phyloP scores from a whole-genome alignment of 2,329 filamentous ascomycete species.

The Scortechinia acanthostroma region DNA sequence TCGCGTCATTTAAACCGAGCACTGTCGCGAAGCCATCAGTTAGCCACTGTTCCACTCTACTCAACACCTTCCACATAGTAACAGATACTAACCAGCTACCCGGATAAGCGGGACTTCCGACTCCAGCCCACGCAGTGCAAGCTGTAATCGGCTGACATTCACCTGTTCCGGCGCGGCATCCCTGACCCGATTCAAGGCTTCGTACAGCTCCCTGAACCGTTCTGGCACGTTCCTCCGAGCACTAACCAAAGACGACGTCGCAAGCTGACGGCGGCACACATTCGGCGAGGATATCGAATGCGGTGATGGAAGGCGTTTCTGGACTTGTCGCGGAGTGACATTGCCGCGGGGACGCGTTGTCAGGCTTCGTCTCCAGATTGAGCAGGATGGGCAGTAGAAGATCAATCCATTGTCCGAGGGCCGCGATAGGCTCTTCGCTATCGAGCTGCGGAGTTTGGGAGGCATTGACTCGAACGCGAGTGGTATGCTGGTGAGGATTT shows the following conservation, averaged over 20 bases:
- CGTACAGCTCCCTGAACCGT: slow-evolving; percentile 40
- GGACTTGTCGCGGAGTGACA: too few species aligned
- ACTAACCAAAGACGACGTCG: slow-evolving; percentile 43
- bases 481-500: too few species aligned
- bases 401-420: slow-evolving; percentile 11
- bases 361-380: slow-evolving; percentile 19
- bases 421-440: slow-evolving; percentile 20
- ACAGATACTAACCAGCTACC: slow-evolving; percentile 35
- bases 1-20: slow-evolving; percentile 36
- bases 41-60: not conserved
- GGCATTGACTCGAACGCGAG: too few species aligned
- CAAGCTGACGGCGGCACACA: slow-evolving; percentile 16
- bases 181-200: slow-evolving; percentile 39
- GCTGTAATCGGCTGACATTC: slow-evolving; percentile 48
- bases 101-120: slow-evolving; percentile 41
- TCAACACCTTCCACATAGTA: not conserved
- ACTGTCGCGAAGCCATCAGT: slow-evolving; percentile 19
- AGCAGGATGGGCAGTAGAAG: slow-evolving; percentile 29
- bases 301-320: slow-evolving; percentile 7
- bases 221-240: slow-evolving; percentile 40
- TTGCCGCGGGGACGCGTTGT: slow-evolving; percentile 15
- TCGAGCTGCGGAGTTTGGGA: slow-evolving; percentile 22
- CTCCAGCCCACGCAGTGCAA: slow-evolving; percentile 49
- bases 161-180: slow-evolving; percentile 43
- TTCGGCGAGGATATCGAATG: slow-evolving; percentile 4